Conservation (phyloP, 169 alveolate species). For the Neospora caninum region DNA sequence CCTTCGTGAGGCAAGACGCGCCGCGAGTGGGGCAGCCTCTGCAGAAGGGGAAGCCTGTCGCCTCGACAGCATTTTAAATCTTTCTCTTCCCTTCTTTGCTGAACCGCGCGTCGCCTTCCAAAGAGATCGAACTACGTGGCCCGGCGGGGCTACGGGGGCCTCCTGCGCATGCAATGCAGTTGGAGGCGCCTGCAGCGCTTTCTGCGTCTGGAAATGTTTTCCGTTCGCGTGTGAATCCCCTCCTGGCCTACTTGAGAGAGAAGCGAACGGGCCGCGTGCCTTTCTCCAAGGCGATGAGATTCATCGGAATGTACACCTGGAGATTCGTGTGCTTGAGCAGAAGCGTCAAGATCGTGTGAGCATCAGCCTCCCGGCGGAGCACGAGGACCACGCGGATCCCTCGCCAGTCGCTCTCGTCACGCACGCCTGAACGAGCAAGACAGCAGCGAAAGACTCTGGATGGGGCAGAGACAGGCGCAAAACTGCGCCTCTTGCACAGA, state of each 20-base stretch:
- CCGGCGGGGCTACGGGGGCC: too few species aligned
- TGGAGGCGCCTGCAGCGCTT: too few species aligned
- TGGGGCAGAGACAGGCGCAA: too few species aligned
- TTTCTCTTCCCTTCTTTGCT: too few species aligned
- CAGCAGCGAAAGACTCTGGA: neutral
- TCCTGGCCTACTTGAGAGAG: neutral
- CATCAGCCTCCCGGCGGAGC: neutral
- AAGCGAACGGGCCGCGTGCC: neutral
- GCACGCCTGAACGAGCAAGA: neutral
- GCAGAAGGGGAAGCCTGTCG: too few species aligned
- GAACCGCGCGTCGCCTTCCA: too few species aligned
- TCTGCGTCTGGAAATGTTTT: neutral
- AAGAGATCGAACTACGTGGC: too few species aligned
- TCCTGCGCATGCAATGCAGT: too few species aligned
- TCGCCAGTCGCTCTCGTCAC: slow-evolving; percentile 35
- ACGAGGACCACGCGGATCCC: slow-evolving; percentile 13
- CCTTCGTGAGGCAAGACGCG: too few species aligned
- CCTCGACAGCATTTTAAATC: too few species aligned
- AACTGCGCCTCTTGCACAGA: too few species aligned
- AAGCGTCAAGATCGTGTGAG: neutral
- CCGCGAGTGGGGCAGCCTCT: too few species aligned
- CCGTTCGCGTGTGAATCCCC: neutral
- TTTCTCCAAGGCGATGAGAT: neutral
- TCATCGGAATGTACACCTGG: neutral
- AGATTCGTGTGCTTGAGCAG: slow-evolving; percentile 6